These are phyloP conservation scores for Suhomyces panamericanus DNA, from an alignment of 1,139 yeast genomes.

Conservation along the genomic window DNA sequence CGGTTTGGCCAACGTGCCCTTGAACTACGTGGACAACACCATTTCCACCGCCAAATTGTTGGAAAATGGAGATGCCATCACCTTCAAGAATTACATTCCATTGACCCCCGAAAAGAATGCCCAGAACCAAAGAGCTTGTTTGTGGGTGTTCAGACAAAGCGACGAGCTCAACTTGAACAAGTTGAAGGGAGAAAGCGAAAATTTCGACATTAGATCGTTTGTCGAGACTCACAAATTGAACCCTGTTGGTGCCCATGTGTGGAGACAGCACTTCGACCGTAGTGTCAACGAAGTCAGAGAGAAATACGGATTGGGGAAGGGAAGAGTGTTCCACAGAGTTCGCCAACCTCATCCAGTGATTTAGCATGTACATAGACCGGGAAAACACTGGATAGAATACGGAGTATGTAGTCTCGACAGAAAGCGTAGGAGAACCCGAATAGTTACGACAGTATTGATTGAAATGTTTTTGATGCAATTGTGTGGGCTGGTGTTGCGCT, in stretches of 20 bases:
- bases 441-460: too few species aligned
- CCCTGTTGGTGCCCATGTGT: slow-evolving; percentile 88
- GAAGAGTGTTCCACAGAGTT: slow-evolving; percentile 68
- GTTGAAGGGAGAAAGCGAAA: slow-evolving; percentile 30
- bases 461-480: not conserved
- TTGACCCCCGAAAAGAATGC: slow-evolving; percentile 89
- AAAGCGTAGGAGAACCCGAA: too few species aligned
- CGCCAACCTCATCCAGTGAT: slow-evolving; percentile 33
- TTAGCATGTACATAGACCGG: slow-evolving; percentile 8
- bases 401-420: too few species aligned
- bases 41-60: slow-evolving; percentile 53
- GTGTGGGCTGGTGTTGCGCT: not conserved
- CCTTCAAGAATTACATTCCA: slow-evolving; percentile 68
- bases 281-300: slow-evolving; percentile 67
- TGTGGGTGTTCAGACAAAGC: slow-evolving; percentile 86
- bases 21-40: slow-evolving; percentile 58
- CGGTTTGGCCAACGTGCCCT: slow-evolving; percentile 70
- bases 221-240: slow-evolving; percentile 53
- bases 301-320: slow-evolving; percentile 68
- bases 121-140: slow-evolving; percentile 76
- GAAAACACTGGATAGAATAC: not conserved
- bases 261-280: slow-evolving; percentile 87
- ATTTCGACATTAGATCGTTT: slow-evolving; percentile 74
- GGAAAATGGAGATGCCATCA: slow-evolving; percentile 37
- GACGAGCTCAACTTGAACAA: slow-evolving; percentile 17